Percentiles rank a stretch among this genome's conserved stretches.
Conservation (phyloP, 768 basidiomycete genomes). For the Tremella mesenterica region DNA sequence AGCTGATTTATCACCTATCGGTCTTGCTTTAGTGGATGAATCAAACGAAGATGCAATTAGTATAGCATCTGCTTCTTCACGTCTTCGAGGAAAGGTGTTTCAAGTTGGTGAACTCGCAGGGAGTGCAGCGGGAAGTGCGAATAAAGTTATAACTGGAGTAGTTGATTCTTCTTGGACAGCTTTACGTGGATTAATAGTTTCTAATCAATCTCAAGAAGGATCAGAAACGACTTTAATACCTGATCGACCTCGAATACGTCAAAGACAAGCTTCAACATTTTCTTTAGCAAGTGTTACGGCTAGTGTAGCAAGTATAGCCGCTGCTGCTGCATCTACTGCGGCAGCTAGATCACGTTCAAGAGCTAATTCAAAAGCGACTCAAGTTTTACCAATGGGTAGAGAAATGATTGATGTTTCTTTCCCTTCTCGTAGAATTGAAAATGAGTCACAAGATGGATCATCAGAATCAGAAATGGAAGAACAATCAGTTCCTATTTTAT, state of each 20-base stretch:
- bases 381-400: constrained; percentile 20
- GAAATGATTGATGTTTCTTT: no score
- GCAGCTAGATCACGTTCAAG: constrained; percentile 32
- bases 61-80: constrained; percentile 49
- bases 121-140: constrained; percentile 71
- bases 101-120: constrained; percentile 61
- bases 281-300: constrained; percentile 69
- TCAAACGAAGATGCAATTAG: constrained; percentile 49
- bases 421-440: no score
- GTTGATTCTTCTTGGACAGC: constrained; percentile 86
- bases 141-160: constrained; percentile 64
- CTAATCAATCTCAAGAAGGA: background rate
- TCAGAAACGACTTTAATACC: background rate
- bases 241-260: constrained; percentile 52
- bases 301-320: constrained; percentile 55
- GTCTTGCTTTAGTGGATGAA: constrained; percentile 55
- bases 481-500: no score
- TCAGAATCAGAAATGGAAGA: no score
- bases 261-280: constrained; percentile 68
- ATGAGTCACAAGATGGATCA: no score
- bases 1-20: constrained; percentile 72
- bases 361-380: constrained; percentile 27
- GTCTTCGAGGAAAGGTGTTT: constrained; percentile 65
- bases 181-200: constrained; percentile 59
- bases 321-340: constrained; percentile 45